Evolutionary conservation across 352 stramenopile species (phyloP), one percentile per base, ranked within the genome.

Genomic region (Phytophthora pisi): DNA sequence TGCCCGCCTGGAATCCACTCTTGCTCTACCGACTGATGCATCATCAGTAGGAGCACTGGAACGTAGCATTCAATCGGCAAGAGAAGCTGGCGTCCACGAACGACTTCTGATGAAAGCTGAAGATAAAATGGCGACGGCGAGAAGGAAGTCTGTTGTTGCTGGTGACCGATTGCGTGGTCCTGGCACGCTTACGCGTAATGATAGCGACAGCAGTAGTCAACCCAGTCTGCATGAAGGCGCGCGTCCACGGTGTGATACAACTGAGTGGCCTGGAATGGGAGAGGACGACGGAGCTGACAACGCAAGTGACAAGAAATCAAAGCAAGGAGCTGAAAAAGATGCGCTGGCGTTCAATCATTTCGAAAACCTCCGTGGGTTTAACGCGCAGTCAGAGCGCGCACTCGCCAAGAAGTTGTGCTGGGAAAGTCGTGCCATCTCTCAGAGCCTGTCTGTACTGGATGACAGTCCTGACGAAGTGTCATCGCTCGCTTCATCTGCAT

Each of bases 311-410:
- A 74, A 62, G 57, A 81, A 71, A 59, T 74, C 43, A 16, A 75
- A 66, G 56, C 72, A 64, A 18, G 61, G 43, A 42, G 59, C 72
- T 11, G 81, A 89, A 28, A 79, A 79, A 18, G 82, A 89, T 61
- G 75, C 81, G 0, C 18, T 76, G 10, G 84, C 80, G 16, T 91
- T 92, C 45, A 81, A 84, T 50, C 78, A 89, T 52, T 92, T 90
- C 64, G 82, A 91, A 51, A 83, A 85, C 20, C 73, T 92, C 18
- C 75, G 84, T 34, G 82, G 80, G 13, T 79, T 75, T 52, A 89
- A 88, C 28, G 52, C 79, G 8, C 72, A 84, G 54, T 86, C 78
- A 0, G 74, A 85, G 43, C 69, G 61, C 20, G 68, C 60, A 9
- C 36, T 82, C 0, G 68, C 81, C 2, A 88, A 87, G 52, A 90